Base-by-base conservation (phyloP, 805 yeast species). In the Pichia heedii region DNA sequence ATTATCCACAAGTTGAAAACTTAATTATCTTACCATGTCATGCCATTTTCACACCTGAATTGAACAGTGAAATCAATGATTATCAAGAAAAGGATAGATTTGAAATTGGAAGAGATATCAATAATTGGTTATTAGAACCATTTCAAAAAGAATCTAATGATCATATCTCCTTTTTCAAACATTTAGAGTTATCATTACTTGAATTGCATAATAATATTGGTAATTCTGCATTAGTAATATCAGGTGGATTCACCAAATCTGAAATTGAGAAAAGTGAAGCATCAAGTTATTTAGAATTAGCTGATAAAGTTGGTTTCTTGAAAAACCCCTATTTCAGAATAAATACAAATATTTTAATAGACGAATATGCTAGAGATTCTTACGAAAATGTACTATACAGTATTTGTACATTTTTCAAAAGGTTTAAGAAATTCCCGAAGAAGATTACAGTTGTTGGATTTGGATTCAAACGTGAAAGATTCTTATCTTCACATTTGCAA, bases 311-410 rank as follows among this genome's bases (percentile, higher is more conserved):
- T 3, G 47, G 47, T 11, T 27, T 41, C 15, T 19, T 30, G 19
- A 41, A 37, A 29, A 38, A 35, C 18, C 40, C 41, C 4, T 35
- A 38, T 7, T 37, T 55, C 22, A 30, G 24, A n/a, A 21, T 13
- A 15, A 34, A 33, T n/a, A 30, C 29, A 4, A 45, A 45, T 12
- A 60, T 81, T 0, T 47, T 66, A 6, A 62, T 78, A 1, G 95
- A 85, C 54, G 89, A 82, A 51, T 81, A 60, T 56, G 87, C 95
- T 0, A 63, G 86, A 33, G 95, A 85, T 58, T 83, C 93, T 1
- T 81, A 81, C 55, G 94, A 85, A 55, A 85, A 85, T 58, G 73
- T 84, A 6, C 47, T 83, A 3, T 83, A 76, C 57, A 76, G 82
- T 50, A 50, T 81, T 2, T 66, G 73, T 30, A 62, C 77, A 41